phyloP scores from a whole-genome alignment of 306 rosid genomes.

The Aeschynomene evenia region DNA sequence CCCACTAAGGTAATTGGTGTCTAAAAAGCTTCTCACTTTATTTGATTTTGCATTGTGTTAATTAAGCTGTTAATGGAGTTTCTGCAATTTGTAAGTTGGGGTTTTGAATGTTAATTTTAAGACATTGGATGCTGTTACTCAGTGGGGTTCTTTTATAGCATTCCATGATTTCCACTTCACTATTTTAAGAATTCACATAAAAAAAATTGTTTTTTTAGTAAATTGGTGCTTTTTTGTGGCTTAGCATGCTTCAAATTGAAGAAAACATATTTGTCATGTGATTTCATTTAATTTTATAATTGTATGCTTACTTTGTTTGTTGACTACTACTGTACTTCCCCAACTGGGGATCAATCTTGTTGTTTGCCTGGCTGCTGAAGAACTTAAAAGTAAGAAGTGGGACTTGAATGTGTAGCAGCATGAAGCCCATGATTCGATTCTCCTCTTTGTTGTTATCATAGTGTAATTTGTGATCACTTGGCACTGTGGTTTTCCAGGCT shows the following conservation, averaged over 20 bases:
- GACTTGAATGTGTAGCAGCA: slow-evolving; percentile 14
- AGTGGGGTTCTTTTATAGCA: slow-evolving; percentile 25
- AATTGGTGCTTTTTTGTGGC: background rate
- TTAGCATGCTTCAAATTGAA: slow-evolving; percentile 28
- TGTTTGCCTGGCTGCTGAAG: slow-evolving; percentile 13
- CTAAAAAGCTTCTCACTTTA: slow-evolving; percentile 19
- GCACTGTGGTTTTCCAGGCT: slow-evolving; percentile 57
- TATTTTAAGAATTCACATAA: background rate
- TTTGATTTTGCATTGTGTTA: slow-evolving; percentile 5
- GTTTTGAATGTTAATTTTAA: slow-evolving; percentile 8
- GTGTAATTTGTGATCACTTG: slow-evolving; percentile 19
- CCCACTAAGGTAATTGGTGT: slow-evolving; percentile 65
- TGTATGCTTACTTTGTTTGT: slow-evolving; percentile 14
- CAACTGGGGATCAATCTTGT: slow-evolving; percentile 8
- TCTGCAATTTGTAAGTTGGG: slow-evolving; percentile 8
- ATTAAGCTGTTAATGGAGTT: slow-evolving; percentile 11
- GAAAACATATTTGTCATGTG: background rate
- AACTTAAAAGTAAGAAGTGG: background rate
- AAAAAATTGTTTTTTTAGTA: background rate
- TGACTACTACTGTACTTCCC: background rate
- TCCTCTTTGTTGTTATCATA: background rate
- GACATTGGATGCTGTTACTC: slow-evolving; percentile 7
- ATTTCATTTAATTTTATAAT: slow-evolving; percentile 9
- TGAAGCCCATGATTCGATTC: background rate
- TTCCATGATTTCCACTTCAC: slow-evolving; percentile 17